phyloP scores from a whole-genome alignment of 1,284 basidiomycete species.

The Apiotrichum akiyoshidainum region DNA sequence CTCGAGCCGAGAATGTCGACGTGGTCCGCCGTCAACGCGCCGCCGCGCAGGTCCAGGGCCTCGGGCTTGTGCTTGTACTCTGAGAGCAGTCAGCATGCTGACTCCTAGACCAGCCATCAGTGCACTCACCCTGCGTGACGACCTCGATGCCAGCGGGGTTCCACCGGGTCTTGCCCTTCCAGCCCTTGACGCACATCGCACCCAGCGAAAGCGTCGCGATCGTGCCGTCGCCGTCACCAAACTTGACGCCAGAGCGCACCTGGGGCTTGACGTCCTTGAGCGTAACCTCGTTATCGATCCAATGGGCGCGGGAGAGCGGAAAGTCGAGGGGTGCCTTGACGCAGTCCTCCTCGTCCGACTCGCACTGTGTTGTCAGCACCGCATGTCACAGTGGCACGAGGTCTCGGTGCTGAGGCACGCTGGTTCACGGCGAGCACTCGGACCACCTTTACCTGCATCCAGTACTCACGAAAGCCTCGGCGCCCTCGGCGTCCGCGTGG shows the following conservation, averaged over 20 bases:
- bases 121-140: conserved; percentile 75
- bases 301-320: conserved; percentile 62
- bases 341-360: conserved; percentile 49
- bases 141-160: conserved; percentile 88
- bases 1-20: conserved; percentile 90
- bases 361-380: conserved; percentile 46
- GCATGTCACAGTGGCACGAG: too few relatives aligned
- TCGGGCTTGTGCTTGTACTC: conserved; percentile 80
- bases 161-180: conserved; percentile 79
- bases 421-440: too few relatives aligned
- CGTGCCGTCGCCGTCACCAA: conserved; percentile 95
- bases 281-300: conserved; percentile 80
- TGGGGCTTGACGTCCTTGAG: conserved; percentile 63
- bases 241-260: conserved; percentile 75
- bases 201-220: conserved; percentile 85
- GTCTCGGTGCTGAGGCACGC: too few relatives aligned
- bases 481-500: conserved; percentile 54
- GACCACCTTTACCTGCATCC: too few relatives aligned
- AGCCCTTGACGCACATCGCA: conserved; percentile 92
- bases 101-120: neutral
- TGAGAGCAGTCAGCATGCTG: conserved; percentile 38
- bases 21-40: conserved; percentile 83
- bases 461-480: conserved; percentile 34
- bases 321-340: conserved; percentile 58
- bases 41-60: conserved; percentile 73